Conservation (phyloP, 2,329 filamentous ascomycete genomes). For the Talaromyces rugulosus region DNA sequence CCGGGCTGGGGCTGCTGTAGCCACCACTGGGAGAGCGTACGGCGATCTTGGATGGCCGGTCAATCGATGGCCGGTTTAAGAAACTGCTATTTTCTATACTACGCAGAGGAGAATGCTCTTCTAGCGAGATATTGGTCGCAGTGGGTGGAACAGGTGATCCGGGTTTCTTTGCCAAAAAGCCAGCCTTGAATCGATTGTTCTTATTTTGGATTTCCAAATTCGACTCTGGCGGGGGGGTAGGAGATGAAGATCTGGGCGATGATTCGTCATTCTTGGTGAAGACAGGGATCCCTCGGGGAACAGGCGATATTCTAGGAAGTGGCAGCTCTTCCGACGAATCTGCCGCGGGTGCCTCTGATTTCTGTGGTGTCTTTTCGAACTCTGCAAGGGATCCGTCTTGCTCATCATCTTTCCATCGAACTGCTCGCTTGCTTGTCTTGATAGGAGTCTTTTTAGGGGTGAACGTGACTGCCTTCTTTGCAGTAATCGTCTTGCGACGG, state of each 20-base stretch:
- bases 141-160: constrained; percentile 62
- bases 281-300: constrained; percentile 40
- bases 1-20: constrained; percentile 26
- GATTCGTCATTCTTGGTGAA: constrained; percentile 31
- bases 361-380: constrained; percentile 85
- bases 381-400: constrained; percentile 82
- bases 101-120: constrained; percentile 52
- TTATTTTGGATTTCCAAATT: constrained; percentile 62
- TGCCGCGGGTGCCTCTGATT: constrained; percentile 34
- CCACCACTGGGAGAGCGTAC: constrained; percentile 37
- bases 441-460: constrained; percentile 64
- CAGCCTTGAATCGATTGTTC: constrained; percentile 77
- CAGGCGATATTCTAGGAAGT: constrained; percentile 51
- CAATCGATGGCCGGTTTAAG: constrained; percentile 44
- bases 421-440: constrained; percentile 70
- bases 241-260: constrained; percentile 48
- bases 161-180: constrained; percentile 72
- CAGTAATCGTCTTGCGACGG: constrained; percentile 61
- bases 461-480: constrained; percentile 71
- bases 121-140: constrained; percentile 56
- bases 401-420: constrained; percentile 90
- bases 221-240: constrained; percentile 54
- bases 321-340: constrained; percentile 47
- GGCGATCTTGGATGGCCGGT: constrained; percentile 35
- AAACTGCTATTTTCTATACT: constrained; percentile 49